Evolutionary conservation across 2,329 filamentous ascomycete genomes (phyloP).

Genomic region (Tolypocladium pustulatum): DNA sequence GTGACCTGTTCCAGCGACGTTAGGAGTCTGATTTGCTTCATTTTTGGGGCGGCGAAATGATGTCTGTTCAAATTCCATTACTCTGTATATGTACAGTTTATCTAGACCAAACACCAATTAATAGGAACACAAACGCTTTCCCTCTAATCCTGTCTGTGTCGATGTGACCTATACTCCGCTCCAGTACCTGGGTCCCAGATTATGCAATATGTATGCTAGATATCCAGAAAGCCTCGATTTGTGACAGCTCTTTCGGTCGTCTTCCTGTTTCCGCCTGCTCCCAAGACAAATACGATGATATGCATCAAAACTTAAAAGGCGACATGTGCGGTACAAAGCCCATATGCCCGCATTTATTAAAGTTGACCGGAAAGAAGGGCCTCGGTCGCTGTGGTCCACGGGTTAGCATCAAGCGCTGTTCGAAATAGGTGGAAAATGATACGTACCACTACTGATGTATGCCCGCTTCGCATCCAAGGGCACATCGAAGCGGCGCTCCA

Average conservation of each 20-base stretch:
- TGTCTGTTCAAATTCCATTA: neutral
- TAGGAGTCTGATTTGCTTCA: no score
- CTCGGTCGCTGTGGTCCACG: conserved; percentile 51
- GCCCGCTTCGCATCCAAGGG: conserved; percentile 77
- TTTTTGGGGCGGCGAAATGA: neutral
- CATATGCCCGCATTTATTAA: conserved; percentile 27
- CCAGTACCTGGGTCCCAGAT: neutral
- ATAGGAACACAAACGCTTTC: neutral
- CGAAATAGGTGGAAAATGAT: neutral
- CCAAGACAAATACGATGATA: neutral
- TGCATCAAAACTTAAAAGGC: neutral
- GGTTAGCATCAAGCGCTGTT: neutral
- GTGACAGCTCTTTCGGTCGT: neutral
- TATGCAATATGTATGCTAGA: conserved; percentile 1
- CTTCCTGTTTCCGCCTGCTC: conserved; percentile 1
- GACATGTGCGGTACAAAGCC: neutral
- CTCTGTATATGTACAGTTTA: neutral
- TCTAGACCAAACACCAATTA: neutral
- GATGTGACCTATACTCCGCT: no score
- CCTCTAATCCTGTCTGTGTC: neutral
- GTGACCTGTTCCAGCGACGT: no score
- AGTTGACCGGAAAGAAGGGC: conserved; percentile 68
- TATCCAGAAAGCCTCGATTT: neutral
- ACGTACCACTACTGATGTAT: conserved; percentile 88
- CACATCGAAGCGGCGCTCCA: conserved; percentile 84